Evolutionary conservation across 768 basidiomycete genomes (phyloP).

Genomic region (Cantharellus anzutake): DNA sequence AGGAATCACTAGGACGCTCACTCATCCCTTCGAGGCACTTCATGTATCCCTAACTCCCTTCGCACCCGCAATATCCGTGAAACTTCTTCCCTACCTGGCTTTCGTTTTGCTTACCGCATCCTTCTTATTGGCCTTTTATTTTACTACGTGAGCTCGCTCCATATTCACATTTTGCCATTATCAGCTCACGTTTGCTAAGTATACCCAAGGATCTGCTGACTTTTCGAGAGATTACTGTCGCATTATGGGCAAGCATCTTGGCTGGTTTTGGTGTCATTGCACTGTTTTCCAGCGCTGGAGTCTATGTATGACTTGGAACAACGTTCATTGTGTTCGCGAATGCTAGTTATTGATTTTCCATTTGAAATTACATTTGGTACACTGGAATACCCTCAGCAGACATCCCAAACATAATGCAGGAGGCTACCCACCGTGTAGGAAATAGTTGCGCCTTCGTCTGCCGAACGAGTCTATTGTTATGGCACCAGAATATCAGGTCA

Average conservation of each 20-base stretch:
- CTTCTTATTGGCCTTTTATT: conserved; percentile 79
- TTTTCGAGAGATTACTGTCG: conserved; percentile 48
- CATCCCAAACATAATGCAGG: neutral
- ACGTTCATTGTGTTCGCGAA: neutral
- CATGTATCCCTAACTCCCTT: conserved; percentile 39
- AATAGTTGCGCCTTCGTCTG: conserved; percentile 87
- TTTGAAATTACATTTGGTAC: neutral
- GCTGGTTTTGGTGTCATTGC: conserved; percentile 82
- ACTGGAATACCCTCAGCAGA: neutral
- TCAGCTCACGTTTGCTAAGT: conserved; percentile 22
- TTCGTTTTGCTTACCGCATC: conserved; percentile 52
- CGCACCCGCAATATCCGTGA: conserved; percentile 44
- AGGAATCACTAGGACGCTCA: neutral
- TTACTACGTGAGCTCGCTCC: conserved; percentile 34
- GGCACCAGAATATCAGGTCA: neutral
- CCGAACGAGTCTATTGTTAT: conserved; percentile 48
- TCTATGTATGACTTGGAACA: conserved; percentile 36
- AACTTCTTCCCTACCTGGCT: conserved; percentile 53
- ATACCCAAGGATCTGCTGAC: conserved; percentile 53
- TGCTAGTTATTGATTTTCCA: conserved; percentile 3
- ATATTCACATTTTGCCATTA: conserved; percentile 6
- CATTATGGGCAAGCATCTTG: conserved; percentile 51
- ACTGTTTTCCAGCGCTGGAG: conserved; percentile 70
- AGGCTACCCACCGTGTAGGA: conserved; percentile 63
- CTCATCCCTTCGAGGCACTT: neutral